Base-by-base conservation (phyloP, 805 yeast species). In the Saturnispora besseyi region DNA sequence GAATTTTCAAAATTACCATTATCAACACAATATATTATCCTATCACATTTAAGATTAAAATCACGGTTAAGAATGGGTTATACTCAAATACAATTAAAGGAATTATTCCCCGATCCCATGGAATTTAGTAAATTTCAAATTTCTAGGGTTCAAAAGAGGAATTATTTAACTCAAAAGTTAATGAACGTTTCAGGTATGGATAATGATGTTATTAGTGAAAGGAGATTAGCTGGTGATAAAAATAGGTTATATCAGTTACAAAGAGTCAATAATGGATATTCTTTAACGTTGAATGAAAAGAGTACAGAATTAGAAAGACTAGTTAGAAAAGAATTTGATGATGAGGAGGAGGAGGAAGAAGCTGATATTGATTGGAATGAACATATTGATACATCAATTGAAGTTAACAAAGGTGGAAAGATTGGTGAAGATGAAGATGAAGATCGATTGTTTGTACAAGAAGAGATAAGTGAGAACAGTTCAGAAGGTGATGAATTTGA, bases 61-160 rank as follows among this genome's bases (percentile, higher is more conserved):
- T 90, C 97, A 0, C 70, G 99, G 51, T 74, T 93, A 62, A 80
- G 99, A 68, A 83, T 93, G 96, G 99, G 99, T 1, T 90, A 86
- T 61, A 74, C 91, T 0, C 87, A 89, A 51, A 89, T 86, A n/a
- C 97, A 93, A 60, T 70, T 93, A 33, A 86, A 87, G 55, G 69
- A 77, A 4, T 68, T 88, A 49, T 93, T 91, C 58, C 95, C 96
- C 0, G 74, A 86, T 59, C 79, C 90, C 48, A 75, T 87, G 78
- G 96, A 89, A 53, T 93, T 93, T 59, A 89, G 97, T 15, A 82
- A 77, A 58, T 93, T 93, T 64, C 99, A 93, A 64, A 87, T 93
- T 53, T 81, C 86, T 57, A 86, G 91, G 78, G 98, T 93, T 1
- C 85, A 87, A 57, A 88, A 88, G 62, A 74, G 99, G 53, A 93